phyloP scores from a whole-genome alignment of 805 yeast species.

The Grigorovia yakushimaensis region DNA sequence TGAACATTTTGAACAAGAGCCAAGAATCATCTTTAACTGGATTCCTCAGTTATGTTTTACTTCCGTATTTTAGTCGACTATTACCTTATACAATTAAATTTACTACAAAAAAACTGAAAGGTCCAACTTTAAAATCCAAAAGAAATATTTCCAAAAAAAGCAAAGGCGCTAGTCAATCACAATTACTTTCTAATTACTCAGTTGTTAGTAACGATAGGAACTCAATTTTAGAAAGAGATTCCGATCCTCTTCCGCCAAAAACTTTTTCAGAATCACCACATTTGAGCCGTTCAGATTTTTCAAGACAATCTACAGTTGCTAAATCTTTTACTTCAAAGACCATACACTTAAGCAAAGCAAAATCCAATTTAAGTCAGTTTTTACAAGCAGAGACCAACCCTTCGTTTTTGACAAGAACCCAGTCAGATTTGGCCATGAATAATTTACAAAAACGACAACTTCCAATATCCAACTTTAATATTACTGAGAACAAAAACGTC shows the following conservation, averaged over 20 bases:
- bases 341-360: conserved; percentile 8
- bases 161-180: neutral
- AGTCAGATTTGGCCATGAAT: conserved; percentile 23
- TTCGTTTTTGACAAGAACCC: conserved; percentile 17
- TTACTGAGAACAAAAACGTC: conserved; percentile 4
- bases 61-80: conserved; percentile 43
- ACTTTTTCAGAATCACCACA: neutral
- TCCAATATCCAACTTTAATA: conserved; percentile 16
- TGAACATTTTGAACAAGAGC: conserved; percentile 15
- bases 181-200: neutral
- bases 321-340: conserved; percentile 5
- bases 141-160: neutral
- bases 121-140: conserved; percentile 32
- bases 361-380: conserved; percentile 21
- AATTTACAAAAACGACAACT: conserved; percentile 24
- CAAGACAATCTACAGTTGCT: conserved; percentile 4
- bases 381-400: conserved; percentile 16
- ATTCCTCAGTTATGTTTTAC: conserved; percentile 41
- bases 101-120: conserved; percentile 39
- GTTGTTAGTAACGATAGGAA: neutral
- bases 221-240: neutral
- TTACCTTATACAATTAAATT: conserved; percentile 39
- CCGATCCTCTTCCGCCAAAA: neutral
- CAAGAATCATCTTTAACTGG: conserved; percentile 36
- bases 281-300: neutral